Base-by-base conservation (phyloP, 306 rosid genomes). In the Cucumis cinereus region DNA sequence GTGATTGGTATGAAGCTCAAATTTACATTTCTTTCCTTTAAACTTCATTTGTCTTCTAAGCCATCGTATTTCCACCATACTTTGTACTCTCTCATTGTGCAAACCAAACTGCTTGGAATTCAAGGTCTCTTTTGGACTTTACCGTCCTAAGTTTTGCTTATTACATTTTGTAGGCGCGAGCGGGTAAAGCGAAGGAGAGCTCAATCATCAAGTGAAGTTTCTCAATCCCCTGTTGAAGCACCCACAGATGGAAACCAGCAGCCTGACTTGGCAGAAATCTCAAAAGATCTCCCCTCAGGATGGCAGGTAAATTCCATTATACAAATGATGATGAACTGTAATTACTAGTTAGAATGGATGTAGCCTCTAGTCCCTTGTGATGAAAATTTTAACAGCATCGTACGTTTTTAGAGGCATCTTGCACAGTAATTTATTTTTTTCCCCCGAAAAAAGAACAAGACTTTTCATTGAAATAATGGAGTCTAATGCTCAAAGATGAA, bases 111-210 rank as follows among this genome's bases (percentile, higher is more conserved):
- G 22, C 38, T 43, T 69, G 26, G 75, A 24, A 14, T 17, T 45
- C 20, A 40, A 28, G 28, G 22, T 2, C 35, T 0, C 24, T 38
- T 11, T 38, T 74, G 16, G 63, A 54, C 36, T 30, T 38, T 0
- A 14, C 17, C 0, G 38, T 40, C 40, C 15, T 36, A 8, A 80
- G 73, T 66, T 79, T 47, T 6, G 43, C 13, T 23, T 24, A 11
- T 14, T 50, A 45, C 61, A 59, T 64, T 54, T 38, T 68, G 50
- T 61, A 92, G 99, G 98, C 89, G 98, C 77, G 98, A 90, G 83
- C 86, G 86, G 64, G 91, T 95, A 76, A 92, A 87, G 82, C 92
- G 97, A 52, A 88, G 92, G 83, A 95, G 92, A 80, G 89, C 93
- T 82, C 82, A 79, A 83, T 78, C 77, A 79, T 89, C 91, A 69